Conservation (phyloP, 2,329 filamentous ascomycete species). For the Aspergillus jensenii region DNA sequence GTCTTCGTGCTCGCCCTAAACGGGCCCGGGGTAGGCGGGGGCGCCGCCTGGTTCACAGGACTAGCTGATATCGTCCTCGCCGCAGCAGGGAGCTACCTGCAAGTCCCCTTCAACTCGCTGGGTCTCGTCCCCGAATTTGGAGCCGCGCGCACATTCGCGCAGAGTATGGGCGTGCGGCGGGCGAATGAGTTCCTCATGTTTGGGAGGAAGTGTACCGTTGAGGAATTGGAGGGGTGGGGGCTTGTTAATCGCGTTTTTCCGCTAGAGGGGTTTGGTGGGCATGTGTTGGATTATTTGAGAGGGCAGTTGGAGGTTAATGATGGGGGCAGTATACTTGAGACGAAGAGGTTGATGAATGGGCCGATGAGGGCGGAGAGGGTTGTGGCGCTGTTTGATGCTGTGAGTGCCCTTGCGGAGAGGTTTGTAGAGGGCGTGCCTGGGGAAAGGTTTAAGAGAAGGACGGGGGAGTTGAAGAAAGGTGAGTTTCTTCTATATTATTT, state of each 20-base stretch:
- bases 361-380: slow-evolving; percentile 46
- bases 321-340: slow-evolving; percentile 55
- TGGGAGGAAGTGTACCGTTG: slow-evolving; percentile 44
- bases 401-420: slow-evolving; percentile 50
- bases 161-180: slow-evolving; percentile 51
- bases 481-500: neutral
- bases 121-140: slow-evolving; percentile 53
- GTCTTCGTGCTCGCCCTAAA: slow-evolving; percentile 53
- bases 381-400: slow-evolving; percentile 48
- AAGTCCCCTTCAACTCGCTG: slow-evolving; percentile 51
- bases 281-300: slow-evolving; percentile 44
- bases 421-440: slow-evolving; percentile 50
- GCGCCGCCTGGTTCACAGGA: slow-evolving; percentile 53
- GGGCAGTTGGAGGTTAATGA: slow-evolving; percentile 48
- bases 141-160: slow-evolving; percentile 46
- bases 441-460: slow-evolving; percentile 46
- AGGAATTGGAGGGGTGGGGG: slow-evolving; percentile 46
- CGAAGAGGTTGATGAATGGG: slow-evolving; percentile 51
- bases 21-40: slow-evolving; percentile 51
- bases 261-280: slow-evolving; percentile 41
- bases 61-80: slow-evolving; percentile 52
- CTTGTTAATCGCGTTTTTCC: slow-evolving; percentile 50
- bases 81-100: slow-evolving; percentile 45
- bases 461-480: neutral
- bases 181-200: slow-evolving; percentile 56